Conservation (phyloP, 2,329 filamentous ascomycete genomes). For the Clonostachys byssicola region DNA sequence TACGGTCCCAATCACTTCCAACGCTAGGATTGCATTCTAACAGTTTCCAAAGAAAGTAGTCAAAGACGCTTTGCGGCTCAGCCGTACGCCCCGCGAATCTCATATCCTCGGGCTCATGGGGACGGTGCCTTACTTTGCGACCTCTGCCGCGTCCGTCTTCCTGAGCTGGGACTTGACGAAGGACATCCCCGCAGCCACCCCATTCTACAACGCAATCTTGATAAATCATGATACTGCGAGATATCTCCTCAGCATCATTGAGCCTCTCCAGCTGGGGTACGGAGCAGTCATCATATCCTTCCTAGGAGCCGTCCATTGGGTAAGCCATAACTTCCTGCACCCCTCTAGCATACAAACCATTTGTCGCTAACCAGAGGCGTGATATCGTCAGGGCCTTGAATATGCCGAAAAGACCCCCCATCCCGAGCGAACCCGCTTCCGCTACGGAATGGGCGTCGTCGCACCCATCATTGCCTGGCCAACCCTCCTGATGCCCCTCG, state of each 20-base stretch:
- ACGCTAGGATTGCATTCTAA: background rate
- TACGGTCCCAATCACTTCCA: slow-evolving; percentile 29
- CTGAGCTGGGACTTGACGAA: slow-evolving; percentile 81
- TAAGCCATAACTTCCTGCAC: slow-evolving; percentile 11
- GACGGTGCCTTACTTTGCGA: slow-evolving; percentile 80
- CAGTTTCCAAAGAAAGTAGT: slow-evolving; percentile 48
- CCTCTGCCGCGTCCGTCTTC: slow-evolving; percentile 77
- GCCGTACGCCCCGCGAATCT: slow-evolving; percentile 62
- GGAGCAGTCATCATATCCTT: slow-evolving; percentile 92
- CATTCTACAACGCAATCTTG: slow-evolving; percentile 39
- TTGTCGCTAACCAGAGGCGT: background rate
- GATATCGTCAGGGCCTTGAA: slow-evolving; percentile 59
- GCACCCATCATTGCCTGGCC: slow-evolving; percentile 85
- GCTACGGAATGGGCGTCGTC: slow-evolving; percentile 79
- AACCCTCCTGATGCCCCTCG: slow-evolving; percentile 76
- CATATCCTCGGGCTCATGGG: slow-evolving; percentile 69
- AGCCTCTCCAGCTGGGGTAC: slow-evolving; percentile 87
- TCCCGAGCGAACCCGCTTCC: slow-evolving; percentile 62
- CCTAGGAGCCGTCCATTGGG: slow-evolving; percentile 89
- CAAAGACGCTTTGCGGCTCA: slow-evolving; percentile 65
- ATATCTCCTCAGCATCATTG: slow-evolving; percentile 67
- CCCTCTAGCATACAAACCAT: background rate
- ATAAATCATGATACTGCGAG: slow-evolving; percentile 69
- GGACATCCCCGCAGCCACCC: slow-evolving; percentile 52
- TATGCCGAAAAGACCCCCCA: slow-evolving; percentile 66